Evolutionary conservation across 805 yeast species (phyloP).

Genomic region (Lachancea kluyveri): DNA sequence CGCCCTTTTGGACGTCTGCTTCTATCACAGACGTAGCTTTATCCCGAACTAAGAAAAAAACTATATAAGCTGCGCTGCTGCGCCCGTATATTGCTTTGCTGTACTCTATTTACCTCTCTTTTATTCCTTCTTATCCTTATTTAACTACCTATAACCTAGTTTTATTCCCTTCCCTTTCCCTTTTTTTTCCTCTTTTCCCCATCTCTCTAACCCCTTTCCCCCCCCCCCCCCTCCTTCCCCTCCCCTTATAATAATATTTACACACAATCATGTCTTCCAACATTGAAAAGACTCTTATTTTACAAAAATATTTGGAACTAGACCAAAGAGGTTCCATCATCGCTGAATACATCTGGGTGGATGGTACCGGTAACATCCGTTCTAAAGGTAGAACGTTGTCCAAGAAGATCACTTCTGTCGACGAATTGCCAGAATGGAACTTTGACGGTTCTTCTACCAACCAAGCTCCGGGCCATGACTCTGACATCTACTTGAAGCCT

Average conservation of each 20-base stretch:
- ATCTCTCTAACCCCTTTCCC: not conserved
- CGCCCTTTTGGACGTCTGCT: not conserved
- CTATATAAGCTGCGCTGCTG: not conserved
- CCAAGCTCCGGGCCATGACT: constrained; percentile 97
- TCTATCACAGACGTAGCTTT: too few species aligned
- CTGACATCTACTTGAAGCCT: constrained; percentile 94
- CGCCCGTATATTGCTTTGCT: not conserved
- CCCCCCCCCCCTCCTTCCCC: not conserved
- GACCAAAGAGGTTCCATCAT: constrained; percentile 81
- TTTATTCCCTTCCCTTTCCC: too few species aligned
- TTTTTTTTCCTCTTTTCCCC: constrained; percentile 1
- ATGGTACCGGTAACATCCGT: constrained; percentile 83
- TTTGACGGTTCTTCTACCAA: constrained; percentile 98
- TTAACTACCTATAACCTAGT: too few species aligned
- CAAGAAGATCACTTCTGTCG: constrained; percentile 62
- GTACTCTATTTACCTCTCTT: not conserved
- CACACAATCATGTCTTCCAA: constrained; percentile 15
- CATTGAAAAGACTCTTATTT: constrained; percentile 62
- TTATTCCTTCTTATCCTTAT: too few species aligned
- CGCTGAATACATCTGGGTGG: constrained; percentile 98
- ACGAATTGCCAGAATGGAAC: constrained; percentile 97
- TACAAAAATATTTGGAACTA: constrained; percentile 76
- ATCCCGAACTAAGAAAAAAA: not conserved
- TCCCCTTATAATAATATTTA: constrained; percentile 1
- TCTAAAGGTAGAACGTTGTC: constrained; percentile 87